Evolutionary conservation across 176 grass and related monocot genomes (phyloP).

Genomic region (Dendrocalamus sinicus): DNA sequence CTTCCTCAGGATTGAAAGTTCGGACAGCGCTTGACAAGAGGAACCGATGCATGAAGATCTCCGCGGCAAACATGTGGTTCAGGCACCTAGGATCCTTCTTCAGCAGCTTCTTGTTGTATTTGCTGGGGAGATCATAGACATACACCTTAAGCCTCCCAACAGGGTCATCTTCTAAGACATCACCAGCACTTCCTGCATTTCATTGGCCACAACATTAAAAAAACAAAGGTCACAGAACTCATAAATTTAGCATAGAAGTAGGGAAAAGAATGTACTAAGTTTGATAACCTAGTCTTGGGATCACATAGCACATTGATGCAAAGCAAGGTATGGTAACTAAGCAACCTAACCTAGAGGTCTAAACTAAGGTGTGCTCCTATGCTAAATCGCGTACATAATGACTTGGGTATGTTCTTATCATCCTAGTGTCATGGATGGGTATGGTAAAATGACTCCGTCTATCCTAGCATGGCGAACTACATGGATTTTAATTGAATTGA

Average conservation of each 20-base stretch:
- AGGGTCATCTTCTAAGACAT: constrained; percentile 84
- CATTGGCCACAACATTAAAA: constrained; percentile 29
- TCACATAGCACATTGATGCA: constrained; percentile 22
- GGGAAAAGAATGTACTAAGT: constrained; percentile 45
- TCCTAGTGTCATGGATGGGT: neutral
- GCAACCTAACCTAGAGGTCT: constrained; percentile 3
- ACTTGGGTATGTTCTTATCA: neutral
- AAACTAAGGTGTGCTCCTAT: constrained; percentile 14
- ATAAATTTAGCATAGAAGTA: constrained; percentile 31
- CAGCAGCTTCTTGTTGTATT: constrained; percentile 85
- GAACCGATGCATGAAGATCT: constrained; percentile 94
- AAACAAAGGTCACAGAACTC: neutral
- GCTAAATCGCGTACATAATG: neutral
- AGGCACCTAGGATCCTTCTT: constrained; percentile 87
- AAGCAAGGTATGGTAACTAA: constrained; percentile 30
- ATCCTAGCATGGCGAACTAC: neutral
- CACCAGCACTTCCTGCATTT: constrained; percentile 83
- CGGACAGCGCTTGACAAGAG: constrained; percentile 77
- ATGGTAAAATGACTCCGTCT: neutral
- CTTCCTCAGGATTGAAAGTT: constrained; percentile 78
- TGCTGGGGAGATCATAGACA: constrained; percentile 80
- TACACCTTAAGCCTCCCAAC: constrained; percentile 87
- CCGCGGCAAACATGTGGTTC: constrained; percentile 90
- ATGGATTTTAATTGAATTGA: neutral
- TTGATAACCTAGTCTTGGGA: constrained; percentile 4